phyloP scores from a whole-genome alignment of 2,329 filamentous ascomycete genomes.

The Penicillium sp. region DNA sequence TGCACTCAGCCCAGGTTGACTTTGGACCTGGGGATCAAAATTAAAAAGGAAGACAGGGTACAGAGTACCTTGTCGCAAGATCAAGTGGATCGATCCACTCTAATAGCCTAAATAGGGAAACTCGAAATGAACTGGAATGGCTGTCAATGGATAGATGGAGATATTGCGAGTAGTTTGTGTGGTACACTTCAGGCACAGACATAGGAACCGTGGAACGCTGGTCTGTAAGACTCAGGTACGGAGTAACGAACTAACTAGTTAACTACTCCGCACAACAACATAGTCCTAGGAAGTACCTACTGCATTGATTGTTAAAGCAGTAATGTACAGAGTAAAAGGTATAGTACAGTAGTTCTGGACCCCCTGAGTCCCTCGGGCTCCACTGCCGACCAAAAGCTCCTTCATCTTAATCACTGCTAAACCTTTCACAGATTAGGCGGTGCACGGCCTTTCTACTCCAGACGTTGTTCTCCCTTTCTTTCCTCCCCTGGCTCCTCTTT shows the following conservation, averaged over 20 bases:
- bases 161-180: background rate
- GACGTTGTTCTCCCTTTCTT: conserved; percentile 11
- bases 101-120: conserved; percentile 1
- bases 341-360: background rate
- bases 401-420: conserved; percentile 26
- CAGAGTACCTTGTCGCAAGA: background rate
- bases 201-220: conserved; percentile 3
- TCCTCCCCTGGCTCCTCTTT: conserved; percentile 9
- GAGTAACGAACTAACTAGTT: no score
- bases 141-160: no score
- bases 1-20: background rate
- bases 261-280: no score
- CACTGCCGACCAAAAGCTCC: conserved; percentile 10
- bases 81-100: background rate
- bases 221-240: background rate
- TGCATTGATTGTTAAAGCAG: no score
- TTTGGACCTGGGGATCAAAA: background rate
- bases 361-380: conserved; percentile 7
- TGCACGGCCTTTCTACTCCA: conserved; percentile 21
- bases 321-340: no score
- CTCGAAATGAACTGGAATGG: background rate
- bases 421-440: conserved; percentile 9
- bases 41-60: background rate
- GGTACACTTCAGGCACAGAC: background rate
- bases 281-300: no score